phyloP scores from a whole-genome alignment of 2,329 filamentous ascomycete genomes.

The Pseudogymnoascus sp. region DNA sequence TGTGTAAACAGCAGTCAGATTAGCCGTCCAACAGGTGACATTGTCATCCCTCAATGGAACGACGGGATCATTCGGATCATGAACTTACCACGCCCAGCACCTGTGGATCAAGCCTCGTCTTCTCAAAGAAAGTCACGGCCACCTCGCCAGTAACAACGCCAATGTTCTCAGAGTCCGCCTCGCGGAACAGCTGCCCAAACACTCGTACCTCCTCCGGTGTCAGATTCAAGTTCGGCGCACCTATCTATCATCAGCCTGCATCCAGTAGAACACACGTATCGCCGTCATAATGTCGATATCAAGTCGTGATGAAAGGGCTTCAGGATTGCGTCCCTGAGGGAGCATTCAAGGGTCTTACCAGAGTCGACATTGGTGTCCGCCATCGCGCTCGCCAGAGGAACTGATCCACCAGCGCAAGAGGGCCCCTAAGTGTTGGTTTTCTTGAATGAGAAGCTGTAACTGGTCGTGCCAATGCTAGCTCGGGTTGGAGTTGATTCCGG shows the following conservation, averaged over 20 bases:
- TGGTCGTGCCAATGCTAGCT: neutral
- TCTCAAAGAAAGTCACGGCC: conserved; percentile 96
- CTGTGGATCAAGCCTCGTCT: conserved; percentile 79
- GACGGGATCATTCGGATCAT: neutral
- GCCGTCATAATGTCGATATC: neutral
- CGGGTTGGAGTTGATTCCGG: neutral
- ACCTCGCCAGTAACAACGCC: conserved; percentile 94
- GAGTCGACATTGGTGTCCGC: conserved; percentile 12
- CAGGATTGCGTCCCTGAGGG: neutral
- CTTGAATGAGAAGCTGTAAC: conserved; percentile 5
- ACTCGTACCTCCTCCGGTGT: conserved; percentile 86
- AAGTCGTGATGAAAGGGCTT: neutral
- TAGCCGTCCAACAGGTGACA: neutral
- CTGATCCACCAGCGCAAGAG: neutral
- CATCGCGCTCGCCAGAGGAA: conserved; percentile 10
- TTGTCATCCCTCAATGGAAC: conserved; percentile 9
- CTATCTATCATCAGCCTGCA: conserved; percentile 31
- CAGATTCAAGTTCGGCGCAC: conserved; percentile 69
- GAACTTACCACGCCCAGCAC: conserved; percentile 73
- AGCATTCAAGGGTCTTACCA: conserved; percentile 10
- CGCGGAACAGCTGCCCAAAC: conserved; percentile 87
- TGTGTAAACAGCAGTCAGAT: conserved; percentile 33
- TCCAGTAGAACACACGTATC: neutral
- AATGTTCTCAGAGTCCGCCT: conserved; percentile 84
- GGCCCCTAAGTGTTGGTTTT: neutral